phyloP scores from a whole-genome alignment of 2,329 filamentous ascomycete genomes.

The Aureobasidium sp. region DNA sequence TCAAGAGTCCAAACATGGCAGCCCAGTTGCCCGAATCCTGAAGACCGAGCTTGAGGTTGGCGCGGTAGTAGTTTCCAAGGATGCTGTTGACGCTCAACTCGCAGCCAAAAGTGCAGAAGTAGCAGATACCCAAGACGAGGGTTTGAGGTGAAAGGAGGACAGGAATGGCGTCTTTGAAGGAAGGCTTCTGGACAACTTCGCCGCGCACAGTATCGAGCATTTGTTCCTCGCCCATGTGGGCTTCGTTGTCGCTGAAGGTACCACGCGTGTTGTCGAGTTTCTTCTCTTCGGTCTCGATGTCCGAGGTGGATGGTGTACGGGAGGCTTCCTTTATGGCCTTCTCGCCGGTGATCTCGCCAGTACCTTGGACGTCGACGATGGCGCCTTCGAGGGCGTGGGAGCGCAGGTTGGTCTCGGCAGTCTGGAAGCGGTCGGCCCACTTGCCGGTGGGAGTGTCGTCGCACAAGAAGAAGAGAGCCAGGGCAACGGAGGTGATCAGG shows the following conservation, averaged over 20 bases:
- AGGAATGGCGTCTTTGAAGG: conserved; percentile 51
- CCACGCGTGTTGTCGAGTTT: conserved; percentile 33
- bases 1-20: conserved; percentile 69
- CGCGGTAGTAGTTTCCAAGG: conserved; percentile 52
- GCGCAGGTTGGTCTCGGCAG: conserved; percentile 48
- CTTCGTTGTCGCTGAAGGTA: conserved; percentile 32
- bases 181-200: conserved; percentile 58
- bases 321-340: conserved; percentile 20
- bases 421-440: conserved; percentile 66
- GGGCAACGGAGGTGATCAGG: conserved; percentile 59
- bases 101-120: conserved; percentile 55
- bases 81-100: conserved; percentile 57
- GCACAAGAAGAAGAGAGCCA: conserved; percentile 65
- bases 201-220: conserved; percentile 50
- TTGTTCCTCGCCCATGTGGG: conserved; percentile 43
- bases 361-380: conserved; percentile 47
- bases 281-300: conserved; percentile 33
- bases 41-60: conserved; percentile 50
- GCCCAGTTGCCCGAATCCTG: conserved; percentile 55
- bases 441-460: conserved; percentile 76
- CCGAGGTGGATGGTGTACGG: conserved; percentile 25
- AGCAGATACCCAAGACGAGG: conserved; percentile 45
- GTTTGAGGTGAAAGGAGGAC: conserved; percentile 57
- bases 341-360: conserved; percentile 45
- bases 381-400: conserved; percentile 36